A percentile compares a stretch with the other conserved stretches of the same genome.
These are phyloP conservation scores for Dothideomycetes sp. DNA, from an alignment of 2,329 filamentous ascomycete species.

Conservation along the genomic window DNA sequence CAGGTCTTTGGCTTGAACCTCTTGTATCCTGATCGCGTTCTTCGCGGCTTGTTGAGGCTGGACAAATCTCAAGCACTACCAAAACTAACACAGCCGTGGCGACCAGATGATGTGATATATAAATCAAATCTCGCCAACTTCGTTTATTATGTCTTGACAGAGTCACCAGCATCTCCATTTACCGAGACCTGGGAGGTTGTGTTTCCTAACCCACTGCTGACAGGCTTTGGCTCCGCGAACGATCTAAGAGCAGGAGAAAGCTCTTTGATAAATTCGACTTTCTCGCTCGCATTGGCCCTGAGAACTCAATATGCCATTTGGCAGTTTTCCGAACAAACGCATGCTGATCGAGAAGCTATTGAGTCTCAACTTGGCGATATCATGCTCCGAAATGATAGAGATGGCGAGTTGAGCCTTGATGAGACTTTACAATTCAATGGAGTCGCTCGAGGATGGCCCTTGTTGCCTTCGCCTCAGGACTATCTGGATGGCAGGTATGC, in stretches of 20 bases:
- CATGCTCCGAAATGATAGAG: constrained; percentile 6
- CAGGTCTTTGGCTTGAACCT: constrained; percentile 30
- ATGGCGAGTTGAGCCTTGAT: neutral
- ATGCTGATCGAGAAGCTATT: no score
- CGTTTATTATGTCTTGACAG: constrained; percentile 28
- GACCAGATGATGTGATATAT: constrained; percentile 35
- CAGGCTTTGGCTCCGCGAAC: constrained; percentile 13
- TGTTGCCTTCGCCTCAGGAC: neutral
- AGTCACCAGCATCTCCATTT: no score
- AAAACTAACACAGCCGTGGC: constrained; percentile 22
- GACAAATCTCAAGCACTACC: constrained; percentile 19
- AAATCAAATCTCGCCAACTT: constrained; percentile 37
- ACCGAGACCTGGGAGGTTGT: no score
- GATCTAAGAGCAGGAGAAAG: constrained; percentile 29
- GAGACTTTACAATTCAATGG: neutral
- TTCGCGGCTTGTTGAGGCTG: constrained; percentile 31
- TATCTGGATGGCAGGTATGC: neutral
- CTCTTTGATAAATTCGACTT: constrained; percentile 33
- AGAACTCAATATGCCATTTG: constrained; percentile 40
- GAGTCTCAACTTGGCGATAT: no score
- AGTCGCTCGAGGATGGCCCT: neutral
- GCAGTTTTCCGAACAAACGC: neutral
- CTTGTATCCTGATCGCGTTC: constrained; percentile 31
- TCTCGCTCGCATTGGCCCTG: constrained; percentile 43
- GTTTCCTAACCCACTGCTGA: constrained; percentile 29